Base-by-base conservation (phyloP, 345 rosid genomes). In the Corchorus olitorius region DNA sequence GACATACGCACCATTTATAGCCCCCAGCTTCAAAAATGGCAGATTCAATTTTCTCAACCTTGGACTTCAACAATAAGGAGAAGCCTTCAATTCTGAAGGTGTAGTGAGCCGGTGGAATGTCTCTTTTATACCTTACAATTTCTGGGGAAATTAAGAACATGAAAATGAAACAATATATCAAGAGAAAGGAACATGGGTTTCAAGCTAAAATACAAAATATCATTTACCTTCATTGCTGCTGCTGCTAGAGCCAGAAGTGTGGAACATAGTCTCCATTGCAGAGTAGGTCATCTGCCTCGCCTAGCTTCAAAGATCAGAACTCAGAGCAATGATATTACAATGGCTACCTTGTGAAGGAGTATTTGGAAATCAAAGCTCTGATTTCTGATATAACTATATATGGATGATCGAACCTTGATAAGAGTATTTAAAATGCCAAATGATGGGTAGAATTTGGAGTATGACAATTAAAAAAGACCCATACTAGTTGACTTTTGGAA, bases 11-110 rank as follows among this genome's bases (percentile, higher is more conserved):
- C 87, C 85, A 86, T 84, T 82, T 86, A 77, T 83, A 82, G 35
- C 85, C 85, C 65, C 73, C 74, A 62, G 78, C 73, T 75, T 84
- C 80, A 79, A 88, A 88, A 50, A 62, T 76, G 62, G 71, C 77
- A 15, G 83, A 84, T 50, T 84, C 81, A 13, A 75, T 78, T 11
- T 68, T 78, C n/a, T 82, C 82, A 4, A 0, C 8, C 27, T 78
- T 35, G 0, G 61, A 63, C 7, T 76, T 70, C 5, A 74, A 45
- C 11, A 81, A 58, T 22, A 46, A 64, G 8, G 83, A 86, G 75
- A 80, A 84, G 4, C 76, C 64, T 27, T 78, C 48, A 8, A 88
- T 74, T 64, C 83, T 80, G n/a, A 84, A 75, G 6, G 65, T 70
- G 65, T 79, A 84, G 59, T 81, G 81, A 53, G 82, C 74, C 17